Evolutionary conservation across 1,284 basidiomycete species (phyloP).

Genomic region (Filobasidium uniguttulatum): DNA sequence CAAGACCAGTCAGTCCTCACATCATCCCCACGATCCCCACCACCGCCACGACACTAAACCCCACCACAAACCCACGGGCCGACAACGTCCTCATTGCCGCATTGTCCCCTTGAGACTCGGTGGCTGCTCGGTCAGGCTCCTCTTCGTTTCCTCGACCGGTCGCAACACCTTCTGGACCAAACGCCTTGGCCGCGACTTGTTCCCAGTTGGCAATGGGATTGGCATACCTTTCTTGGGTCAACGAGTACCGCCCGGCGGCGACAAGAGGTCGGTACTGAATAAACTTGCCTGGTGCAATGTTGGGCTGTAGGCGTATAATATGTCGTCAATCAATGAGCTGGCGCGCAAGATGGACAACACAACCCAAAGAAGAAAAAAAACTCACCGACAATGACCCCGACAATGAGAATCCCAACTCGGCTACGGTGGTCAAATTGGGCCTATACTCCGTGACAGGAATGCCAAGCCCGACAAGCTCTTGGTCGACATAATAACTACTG

Average conservation of each 20-base stretch:
- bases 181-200: conserved; percentile 13
- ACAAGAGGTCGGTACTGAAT: conserved; percentile 14
- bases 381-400: conserved; percentile 12
- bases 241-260: conserved; percentile 7
- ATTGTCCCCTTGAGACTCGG: no score
- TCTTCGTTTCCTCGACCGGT: neutral
- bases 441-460: neutral
- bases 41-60: no score
- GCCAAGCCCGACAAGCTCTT: neutral
- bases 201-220: conserved; percentile 13
- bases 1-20: no score
- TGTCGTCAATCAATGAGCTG: no score
- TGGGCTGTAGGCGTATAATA: neutral
- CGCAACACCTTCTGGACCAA: neutral
- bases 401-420: conserved; percentile 14
- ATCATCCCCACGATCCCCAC: no score
- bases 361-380: no score
- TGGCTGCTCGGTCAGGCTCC: no score
- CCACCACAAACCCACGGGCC: no score
- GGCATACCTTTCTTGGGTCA: conserved; percentile 10
- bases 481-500: neutral
- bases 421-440: conserved; percentile 4
- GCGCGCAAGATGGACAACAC: no score
- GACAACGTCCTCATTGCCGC: no score
- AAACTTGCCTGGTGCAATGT: conserved; percentile 14